Conservation (phyloP, 1,139 yeast species). For the Pichia sp. region DNA sequence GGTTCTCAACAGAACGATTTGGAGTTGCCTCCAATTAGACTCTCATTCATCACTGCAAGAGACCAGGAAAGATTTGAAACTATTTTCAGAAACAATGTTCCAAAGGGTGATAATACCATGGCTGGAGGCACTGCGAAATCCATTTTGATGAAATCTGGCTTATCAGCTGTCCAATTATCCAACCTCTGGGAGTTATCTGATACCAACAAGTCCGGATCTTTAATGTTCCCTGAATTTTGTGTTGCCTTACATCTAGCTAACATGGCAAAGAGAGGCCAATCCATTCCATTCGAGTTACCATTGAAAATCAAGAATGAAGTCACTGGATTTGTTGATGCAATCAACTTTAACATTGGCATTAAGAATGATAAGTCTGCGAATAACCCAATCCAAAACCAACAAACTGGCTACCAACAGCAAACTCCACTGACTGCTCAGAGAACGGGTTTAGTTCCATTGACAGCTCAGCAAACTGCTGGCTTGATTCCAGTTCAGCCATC, state of each 20-base stretch:
- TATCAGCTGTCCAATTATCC: constrained; percentile 69
- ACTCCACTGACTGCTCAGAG: constrained; percentile 24
- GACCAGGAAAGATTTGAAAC: constrained; percentile 85
- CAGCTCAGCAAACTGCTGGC: constrained; percentile 28
- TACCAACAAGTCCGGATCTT: constrained; percentile 75
- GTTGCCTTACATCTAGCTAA: constrained; percentile 87
- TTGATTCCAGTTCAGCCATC: constrained; percentile 44
- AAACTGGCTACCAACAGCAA: constrained; percentile 25
- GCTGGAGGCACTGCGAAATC: constrained; percentile 74
- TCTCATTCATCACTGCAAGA: constrained; percentile 75
- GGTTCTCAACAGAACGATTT: constrained; percentile 31
- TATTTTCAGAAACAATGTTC: constrained; percentile 69
- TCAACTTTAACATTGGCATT: constrained; percentile 64
- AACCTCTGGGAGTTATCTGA: constrained; percentile 90
- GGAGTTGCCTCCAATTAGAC: constrained; percentile 60
- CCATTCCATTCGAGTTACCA: constrained; percentile 68
- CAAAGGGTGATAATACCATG: constrained; percentile 70
- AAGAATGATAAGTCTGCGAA: constrained; percentile 28
- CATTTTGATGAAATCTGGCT: constrained; percentile 73
- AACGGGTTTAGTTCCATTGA: constrained; percentile 26
- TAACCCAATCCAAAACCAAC: constrained; percentile 18
- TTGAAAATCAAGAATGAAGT: constrained; percentile 76
- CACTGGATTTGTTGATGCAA: constrained; percentile 78
- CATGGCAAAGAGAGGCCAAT: constrained; percentile 66
- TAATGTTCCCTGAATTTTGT: constrained; percentile 92